Conservation (phyloP, 2,329 filamentous ascomycete genomes). For the Fusarium albidum region DNA sequence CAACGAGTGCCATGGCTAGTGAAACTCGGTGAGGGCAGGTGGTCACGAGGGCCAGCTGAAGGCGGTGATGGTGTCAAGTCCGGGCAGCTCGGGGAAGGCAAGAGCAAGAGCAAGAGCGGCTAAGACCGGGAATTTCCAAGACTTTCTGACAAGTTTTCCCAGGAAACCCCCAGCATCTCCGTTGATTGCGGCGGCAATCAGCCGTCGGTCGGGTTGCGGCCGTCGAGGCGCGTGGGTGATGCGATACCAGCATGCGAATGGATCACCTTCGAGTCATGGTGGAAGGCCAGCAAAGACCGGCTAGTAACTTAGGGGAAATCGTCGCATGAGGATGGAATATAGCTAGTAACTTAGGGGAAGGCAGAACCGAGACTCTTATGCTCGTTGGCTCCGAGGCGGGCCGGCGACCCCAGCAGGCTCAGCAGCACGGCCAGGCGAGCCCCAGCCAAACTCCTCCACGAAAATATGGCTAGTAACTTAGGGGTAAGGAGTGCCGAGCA, state of each 20-base stretch:
- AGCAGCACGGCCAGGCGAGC: no score
- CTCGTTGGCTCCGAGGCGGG: slow-evolving; percentile 26
- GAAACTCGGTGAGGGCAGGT: no score
- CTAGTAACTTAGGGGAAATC: slow-evolving; percentile 36
- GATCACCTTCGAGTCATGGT: slow-evolving; percentile 6
- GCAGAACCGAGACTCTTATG: slow-evolving; percentile 38
- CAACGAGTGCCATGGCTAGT: no score
- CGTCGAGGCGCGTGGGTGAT: slow-evolving; percentile 25
- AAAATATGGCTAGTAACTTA: slow-evolving; percentile 38
- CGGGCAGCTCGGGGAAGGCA: no score
- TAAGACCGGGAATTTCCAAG: no score
- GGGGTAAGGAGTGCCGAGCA: slow-evolving; percentile 35
- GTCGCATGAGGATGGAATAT: slow-evolving; percentile 11
- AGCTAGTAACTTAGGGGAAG: slow-evolving; percentile 29
- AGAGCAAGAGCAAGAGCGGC: no score
- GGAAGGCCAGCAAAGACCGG: slow-evolving; percentile 17
- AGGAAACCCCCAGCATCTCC: no score
- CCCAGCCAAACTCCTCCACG: slow-evolving; percentile 26
- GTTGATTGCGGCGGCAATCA: neutral
- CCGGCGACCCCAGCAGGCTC: neutral
- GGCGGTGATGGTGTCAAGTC: no score
- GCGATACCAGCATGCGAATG: slow-evolving; percentile 12
- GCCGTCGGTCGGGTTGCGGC: slow-evolving; percentile 20
- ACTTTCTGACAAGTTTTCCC: no score
- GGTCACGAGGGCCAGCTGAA: no score